phyloP scores from a whole-genome alignment of 352 stramenopile species.

The Pythium monospermum region DNA sequence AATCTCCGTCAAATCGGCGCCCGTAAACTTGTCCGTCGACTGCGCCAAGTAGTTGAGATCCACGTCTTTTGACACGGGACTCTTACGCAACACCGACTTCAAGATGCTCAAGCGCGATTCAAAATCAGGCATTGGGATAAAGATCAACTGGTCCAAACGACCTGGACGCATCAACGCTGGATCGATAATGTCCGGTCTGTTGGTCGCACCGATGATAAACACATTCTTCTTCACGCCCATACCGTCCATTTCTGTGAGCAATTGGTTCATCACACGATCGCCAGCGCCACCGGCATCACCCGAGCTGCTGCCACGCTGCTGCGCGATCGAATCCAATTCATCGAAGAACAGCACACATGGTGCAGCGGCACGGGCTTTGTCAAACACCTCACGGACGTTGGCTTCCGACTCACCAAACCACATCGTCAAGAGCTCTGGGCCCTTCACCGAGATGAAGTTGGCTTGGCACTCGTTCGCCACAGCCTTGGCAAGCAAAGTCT shows the following conservation, averaged over 20 bases:
- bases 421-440: slow-evolving; percentile 99
- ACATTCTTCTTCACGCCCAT: slow-evolving; percentile 99
- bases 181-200: slow-evolving; percentile 97
- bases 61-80: slow-evolving; percentile 96
- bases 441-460: slow-evolving; percentile 99
- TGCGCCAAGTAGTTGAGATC: slow-evolving; percentile 96
- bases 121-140: slow-evolving; percentile 97
- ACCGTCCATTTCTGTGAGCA: slow-evolving; percentile 99
- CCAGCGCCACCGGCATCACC: slow-evolving; percentile 96
- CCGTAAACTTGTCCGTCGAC: slow-evolving; percentile 98
- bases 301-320: slow-evolving; percentile 91
- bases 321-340: slow-evolving; percentile 99
- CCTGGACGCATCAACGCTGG: slow-evolving; percentile 95
- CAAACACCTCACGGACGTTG: slow-evolving; percentile 99
- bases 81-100: slow-evolving; percentile 96
- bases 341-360: slow-evolving; percentile 99
- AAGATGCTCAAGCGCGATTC: slow-evolving; percentile 95
- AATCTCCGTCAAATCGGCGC: slow-evolving; percentile 99
- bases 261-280: slow-evolving; percentile 99
- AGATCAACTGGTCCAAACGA: slow-evolving; percentile 94
- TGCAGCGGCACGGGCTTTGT: slow-evolving; percentile 96
- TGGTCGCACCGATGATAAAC: slow-evolving; percentile 97
- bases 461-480: slow-evolving; percentile 99
- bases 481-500: slow-evolving; percentile 99
- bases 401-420: slow-evolving; percentile 99